Evolutionary conservation across 2,329 filamentous ascomycete genomes (phyloP).

Genomic region (Botryotinia globosa): DNA sequence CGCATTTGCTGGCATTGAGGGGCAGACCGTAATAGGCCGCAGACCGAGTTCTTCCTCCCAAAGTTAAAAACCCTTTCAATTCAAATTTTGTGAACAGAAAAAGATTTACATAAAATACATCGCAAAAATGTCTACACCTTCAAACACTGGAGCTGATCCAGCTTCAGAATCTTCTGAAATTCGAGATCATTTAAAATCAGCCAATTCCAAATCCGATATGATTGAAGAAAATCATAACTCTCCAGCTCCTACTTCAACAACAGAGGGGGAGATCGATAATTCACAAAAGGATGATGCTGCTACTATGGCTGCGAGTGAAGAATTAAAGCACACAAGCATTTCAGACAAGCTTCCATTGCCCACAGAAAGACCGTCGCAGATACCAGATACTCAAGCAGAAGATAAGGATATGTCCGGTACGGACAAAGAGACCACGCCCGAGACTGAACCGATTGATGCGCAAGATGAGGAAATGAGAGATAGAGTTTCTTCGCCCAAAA

Average conservation of each 20-base stretch:
- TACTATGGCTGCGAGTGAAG: constrained; percentile 61
- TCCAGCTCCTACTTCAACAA: constrained; percentile 29
- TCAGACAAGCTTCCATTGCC: constrained; percentile 48
- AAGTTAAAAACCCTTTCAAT: background rate
- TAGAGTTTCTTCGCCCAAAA: constrained; percentile 59
- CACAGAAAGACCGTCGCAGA: constrained; percentile 52
- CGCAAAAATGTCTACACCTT: constrained; percentile 27
- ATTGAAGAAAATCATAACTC: constrained; percentile 34
- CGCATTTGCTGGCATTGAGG: constrained; percentile 19
- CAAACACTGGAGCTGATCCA: constrained; percentile 27
- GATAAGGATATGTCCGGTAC: constrained; percentile 34
- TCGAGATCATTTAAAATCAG: constrained; percentile 21
- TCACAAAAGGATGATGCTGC: constrained; percentile 54
- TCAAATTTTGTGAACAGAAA: constrained; percentile 2
- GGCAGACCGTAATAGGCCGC: constrained; percentile 16
- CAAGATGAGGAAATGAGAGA: constrained; percentile 47
- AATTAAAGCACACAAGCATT: constrained; percentile 62
- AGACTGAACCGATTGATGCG: constrained; percentile 41
- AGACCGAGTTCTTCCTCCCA: constrained; percentile 13
- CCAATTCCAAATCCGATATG: constrained; percentile 26
- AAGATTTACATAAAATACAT: background rate
- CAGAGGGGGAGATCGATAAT: constrained; percentile 26
- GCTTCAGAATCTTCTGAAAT: constrained; percentile 19
- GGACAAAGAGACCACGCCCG: constrained; percentile 33
- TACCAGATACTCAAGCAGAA: constrained; percentile 35